Percentiles rank a stretch among this genome's conserved stretches.
Conservation (phyloP, 345 rosid species). For the Camelina sativa region DNA sequence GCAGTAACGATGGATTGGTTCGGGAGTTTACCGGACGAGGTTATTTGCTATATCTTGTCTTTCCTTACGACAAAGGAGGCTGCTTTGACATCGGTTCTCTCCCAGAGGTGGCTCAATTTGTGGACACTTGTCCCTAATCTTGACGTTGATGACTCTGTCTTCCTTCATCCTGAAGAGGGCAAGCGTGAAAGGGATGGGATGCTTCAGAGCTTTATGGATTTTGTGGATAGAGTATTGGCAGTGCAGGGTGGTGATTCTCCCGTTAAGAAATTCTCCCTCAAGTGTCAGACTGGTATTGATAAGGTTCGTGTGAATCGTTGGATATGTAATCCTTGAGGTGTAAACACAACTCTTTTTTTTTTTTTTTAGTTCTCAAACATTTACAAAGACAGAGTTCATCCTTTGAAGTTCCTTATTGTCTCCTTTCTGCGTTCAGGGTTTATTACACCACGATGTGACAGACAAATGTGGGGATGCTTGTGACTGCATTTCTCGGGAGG, state of each 20-base stretch:
- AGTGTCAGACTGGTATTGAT: slow-evolving; percentile 1
- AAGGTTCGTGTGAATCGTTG: neutral
- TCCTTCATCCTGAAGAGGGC: slow-evolving; percentile 5
- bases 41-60: no score
- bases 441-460: no score
- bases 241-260: slow-evolving; percentile 17
- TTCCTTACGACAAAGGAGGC: no score
- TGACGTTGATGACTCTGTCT: no score
- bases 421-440: neutral
- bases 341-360: neutral
- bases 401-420: neutral
- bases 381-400: no score
- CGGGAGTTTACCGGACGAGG: no score
- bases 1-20: no score
- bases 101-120: no score
- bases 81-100: no score
- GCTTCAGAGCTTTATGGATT: neutral
- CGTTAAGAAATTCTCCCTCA: neutral
- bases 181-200: neutral
- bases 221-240: slow-evolving; percentile 4
- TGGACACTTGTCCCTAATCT: no score
- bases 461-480: no score
- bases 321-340: slow-evolving; percentile 3
- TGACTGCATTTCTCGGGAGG: neutral
- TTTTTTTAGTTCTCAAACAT: neutral